A percentile compares a stretch with the other conserved stretches of the same genome.
Evolutionary conservation across 352 stramenopile genomes (phyloP).

Genomic region (Poterioochromonas sp.): DNA sequence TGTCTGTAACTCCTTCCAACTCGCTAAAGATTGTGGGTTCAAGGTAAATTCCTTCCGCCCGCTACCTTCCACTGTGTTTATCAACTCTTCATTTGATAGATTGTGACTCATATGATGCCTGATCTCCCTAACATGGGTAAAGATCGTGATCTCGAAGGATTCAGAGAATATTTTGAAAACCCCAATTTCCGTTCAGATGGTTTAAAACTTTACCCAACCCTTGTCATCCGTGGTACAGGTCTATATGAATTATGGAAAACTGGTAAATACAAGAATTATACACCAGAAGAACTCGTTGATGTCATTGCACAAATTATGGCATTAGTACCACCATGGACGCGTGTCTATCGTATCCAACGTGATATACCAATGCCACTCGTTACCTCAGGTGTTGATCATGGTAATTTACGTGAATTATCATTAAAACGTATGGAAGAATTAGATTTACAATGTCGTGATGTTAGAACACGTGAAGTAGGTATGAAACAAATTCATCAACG

Average conservation of each 20-base stretch:
- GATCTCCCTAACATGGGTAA: slow-evolving; percentile 93
- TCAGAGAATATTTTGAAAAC: slow-evolving; percentile 92
- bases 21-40: slow-evolving; percentile 88
- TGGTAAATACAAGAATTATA: slow-evolving; percentile 80
- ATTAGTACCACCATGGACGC: slow-evolving; percentile 86
- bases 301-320: slow-evolving; percentile 81
- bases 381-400: slow-evolving; percentile 86
- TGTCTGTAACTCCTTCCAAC: slow-evolving; percentile 66
- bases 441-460: slow-evolving; percentile 79
- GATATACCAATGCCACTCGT: slow-evolving; percentile 97
- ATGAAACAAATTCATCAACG: slow-evolving; percentile 91
- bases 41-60: slow-evolving; percentile 61
- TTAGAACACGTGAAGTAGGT: slow-evolving; percentile 85
- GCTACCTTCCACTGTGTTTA: not conserved
- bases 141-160: slow-evolving; percentile 86
- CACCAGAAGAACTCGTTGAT: slow-evolving; percentile 68
- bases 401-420: slow-evolving; percentile 84
- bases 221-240: slow-evolving; percentile 89
- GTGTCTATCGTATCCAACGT: slow-evolving; percentile 87
- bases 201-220: slow-evolving; percentile 90
- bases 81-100: not conserved
- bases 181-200: slow-evolving; percentile 83
- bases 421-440: slow-evolving; percentile 81
- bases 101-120: slow-evolving; percentile 92
- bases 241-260: slow-evolving; percentile 96